These are phyloP conservation scores for Apiotrichum domesticum DNA, from an alignment of 1,284 basidiomycete genomes.

Conservation along the genomic window DNA sequence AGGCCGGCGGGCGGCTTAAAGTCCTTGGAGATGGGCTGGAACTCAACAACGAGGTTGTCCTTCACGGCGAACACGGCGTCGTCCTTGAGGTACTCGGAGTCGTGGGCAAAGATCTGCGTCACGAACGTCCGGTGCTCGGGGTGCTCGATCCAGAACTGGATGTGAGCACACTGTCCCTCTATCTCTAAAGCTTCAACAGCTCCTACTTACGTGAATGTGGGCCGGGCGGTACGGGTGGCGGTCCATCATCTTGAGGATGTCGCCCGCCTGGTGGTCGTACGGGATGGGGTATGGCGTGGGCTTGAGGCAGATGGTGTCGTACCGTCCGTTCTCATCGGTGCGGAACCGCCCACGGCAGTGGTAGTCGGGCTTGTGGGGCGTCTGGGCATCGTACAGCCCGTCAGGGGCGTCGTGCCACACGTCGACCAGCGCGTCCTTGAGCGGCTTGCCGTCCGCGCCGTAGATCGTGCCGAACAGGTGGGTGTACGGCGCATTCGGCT, in stretches of 20 bases:
- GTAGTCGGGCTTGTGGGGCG: slow-evolving; percentile 39
- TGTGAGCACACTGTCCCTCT: no score
- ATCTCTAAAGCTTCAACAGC: slow-evolving; percentile 1
- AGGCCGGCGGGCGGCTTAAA: slow-evolving; percentile 6
- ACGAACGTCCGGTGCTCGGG: slow-evolving; percentile 30
- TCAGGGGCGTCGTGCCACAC: slow-evolving; percentile 44
- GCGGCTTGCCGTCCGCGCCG: slow-evolving; percentile 33
- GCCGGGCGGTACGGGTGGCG: slow-evolving; percentile 44
- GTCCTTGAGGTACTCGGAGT: slow-evolving; percentile 41
- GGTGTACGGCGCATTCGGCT: slow-evolving; percentile 31
- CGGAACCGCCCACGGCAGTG: slow-evolving; percentile 37
- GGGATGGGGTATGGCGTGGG: slow-evolving; percentile 46
- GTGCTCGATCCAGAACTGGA: slow-evolving; percentile 27
- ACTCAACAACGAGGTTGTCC: slow-evolving; percentile 23
- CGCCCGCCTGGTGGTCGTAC: slow-evolving; percentile 40
- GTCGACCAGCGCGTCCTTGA: slow-evolving; percentile 40
- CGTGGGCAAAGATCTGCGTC: slow-evolving; percentile 40
- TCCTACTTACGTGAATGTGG: slow-evolving; percentile 34
- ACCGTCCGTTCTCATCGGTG: slow-evolving; percentile 37
- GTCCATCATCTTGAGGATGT: slow-evolving; percentile 37
- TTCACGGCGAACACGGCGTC: slow-evolving; percentile 48
- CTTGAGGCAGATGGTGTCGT: slow-evolving; percentile 33
- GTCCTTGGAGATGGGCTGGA: slow-evolving; percentile 14
- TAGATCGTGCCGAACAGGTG: slow-evolving; percentile 35
- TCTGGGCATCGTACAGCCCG: slow-evolving; percentile 46